These are phyloP conservation scores for Phytophthora citrophthora DNA, from an alignment of 352 stramenopile species.

Conservation along the genomic window DNA sequence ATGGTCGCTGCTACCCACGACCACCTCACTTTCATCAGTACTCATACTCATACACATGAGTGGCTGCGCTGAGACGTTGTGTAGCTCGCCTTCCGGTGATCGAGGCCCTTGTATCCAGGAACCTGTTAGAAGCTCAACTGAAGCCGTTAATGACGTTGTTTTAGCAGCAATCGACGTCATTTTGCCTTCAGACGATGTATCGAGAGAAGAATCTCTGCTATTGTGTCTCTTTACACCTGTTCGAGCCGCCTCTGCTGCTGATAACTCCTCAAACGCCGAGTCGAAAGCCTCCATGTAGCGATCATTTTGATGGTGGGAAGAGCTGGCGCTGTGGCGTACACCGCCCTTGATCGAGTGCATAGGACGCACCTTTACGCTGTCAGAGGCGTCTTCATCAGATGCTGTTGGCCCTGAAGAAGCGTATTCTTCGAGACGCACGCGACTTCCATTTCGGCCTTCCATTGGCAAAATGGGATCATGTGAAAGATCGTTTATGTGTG, in stretches of 20 bases:
- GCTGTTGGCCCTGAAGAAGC: slow-evolving; percentile 45
- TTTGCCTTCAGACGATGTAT: slow-evolving; percentile 8
- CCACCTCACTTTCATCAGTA: slow-evolving; percentile 64
- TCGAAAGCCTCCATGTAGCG: slow-evolving; percentile 78
- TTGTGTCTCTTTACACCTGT: slow-evolving; percentile 1
- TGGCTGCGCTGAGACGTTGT: slow-evolving; percentile 81
- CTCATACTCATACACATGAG: slow-evolving; percentile 88
- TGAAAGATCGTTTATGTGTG: slow-evolving; percentile 32
- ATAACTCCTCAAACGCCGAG: slow-evolving; percentile 51
- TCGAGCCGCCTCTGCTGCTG: slow-evolving; percentile 20
- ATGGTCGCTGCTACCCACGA: slow-evolving; percentile 90
- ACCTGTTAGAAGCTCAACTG: slow-evolving; percentile 20
- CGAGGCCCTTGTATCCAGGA: slow-evolving; percentile 62
- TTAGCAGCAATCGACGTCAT: slow-evolving; percentile 2
- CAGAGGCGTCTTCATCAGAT: slow-evolving; percentile 16
- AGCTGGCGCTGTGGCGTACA: slow-evolving; percentile 35
- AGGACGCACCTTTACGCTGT: slow-evolving; percentile 16
- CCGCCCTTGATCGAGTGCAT: background rate
- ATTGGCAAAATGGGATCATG: too few species aligned
- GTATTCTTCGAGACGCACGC: slow-evolving; percentile 70
- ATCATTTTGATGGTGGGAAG: slow-evolving; percentile 73
- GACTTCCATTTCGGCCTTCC: background rate
- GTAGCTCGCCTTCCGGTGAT: slow-evolving; percentile 53
- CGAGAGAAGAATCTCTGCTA: background rate
- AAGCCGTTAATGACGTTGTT: background rate